A percentile compares a stretch with the other conserved stretches of the same genome.
These are phyloP conservation scores for Dactylella cylindrospora DNA, from an alignment of 2,329 filamentous ascomycete genomes.

Conservation along the genomic window DNA sequence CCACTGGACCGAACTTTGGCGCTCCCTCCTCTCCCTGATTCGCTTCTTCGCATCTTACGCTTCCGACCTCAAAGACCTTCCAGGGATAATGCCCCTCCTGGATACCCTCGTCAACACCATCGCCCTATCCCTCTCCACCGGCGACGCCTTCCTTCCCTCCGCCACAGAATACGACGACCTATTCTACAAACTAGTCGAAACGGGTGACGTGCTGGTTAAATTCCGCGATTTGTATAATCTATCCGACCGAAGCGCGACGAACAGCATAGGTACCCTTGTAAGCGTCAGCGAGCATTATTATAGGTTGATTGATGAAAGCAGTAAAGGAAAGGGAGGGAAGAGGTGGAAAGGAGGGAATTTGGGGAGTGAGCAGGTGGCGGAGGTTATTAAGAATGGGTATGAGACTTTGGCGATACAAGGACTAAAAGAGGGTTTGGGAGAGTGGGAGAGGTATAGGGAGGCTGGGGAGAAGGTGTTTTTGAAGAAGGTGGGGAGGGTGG, in stretches of 20 bases:
- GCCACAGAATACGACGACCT: slow-evolving; percentile 89
- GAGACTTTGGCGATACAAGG: slow-evolving; percentile 90
- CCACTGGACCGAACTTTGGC: slow-evolving; percentile 95
- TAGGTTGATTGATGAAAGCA: slow-evolving; percentile 68
- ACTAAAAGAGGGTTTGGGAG: slow-evolving; percentile 75
- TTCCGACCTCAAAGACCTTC: slow-evolving; percentile 69
- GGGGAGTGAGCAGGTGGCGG: slow-evolving; percentile 79
- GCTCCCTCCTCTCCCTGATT: slow-evolving; percentile 80
- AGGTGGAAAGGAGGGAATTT: slow-evolving; percentile 64
- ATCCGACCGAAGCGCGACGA: slow-evolving; percentile 59
- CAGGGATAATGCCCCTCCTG: slow-evolving; percentile 71
- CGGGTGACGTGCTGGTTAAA: slow-evolving; percentile 75
- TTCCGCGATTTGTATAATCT: slow-evolving; percentile 77
- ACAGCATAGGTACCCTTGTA: slow-evolving; percentile 80
- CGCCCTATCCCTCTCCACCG: slow-evolving; percentile 78
- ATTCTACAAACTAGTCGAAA: slow-evolving; percentile 97
- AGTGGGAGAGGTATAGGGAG: slow-evolving; percentile 83
- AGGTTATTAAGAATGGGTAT: slow-evolving; percentile 94
- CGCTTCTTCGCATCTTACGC: slow-evolving; percentile 88
- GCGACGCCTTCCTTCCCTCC: slow-evolving; percentile 86
- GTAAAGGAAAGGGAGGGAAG: slow-evolving; percentile 55
- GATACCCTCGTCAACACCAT: slow-evolving; percentile 78
- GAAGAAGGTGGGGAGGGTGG: slow-evolving; percentile 81
- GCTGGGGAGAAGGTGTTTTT: slow-evolving; percentile 78
- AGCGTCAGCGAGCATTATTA: slow-evolving; percentile 85